Percentiles rank a stretch among this genome's conserved stretches.
phyloP scores from a whole-genome alignment of 345 rosid species.

The Gossypium herbaceum region DNA sequence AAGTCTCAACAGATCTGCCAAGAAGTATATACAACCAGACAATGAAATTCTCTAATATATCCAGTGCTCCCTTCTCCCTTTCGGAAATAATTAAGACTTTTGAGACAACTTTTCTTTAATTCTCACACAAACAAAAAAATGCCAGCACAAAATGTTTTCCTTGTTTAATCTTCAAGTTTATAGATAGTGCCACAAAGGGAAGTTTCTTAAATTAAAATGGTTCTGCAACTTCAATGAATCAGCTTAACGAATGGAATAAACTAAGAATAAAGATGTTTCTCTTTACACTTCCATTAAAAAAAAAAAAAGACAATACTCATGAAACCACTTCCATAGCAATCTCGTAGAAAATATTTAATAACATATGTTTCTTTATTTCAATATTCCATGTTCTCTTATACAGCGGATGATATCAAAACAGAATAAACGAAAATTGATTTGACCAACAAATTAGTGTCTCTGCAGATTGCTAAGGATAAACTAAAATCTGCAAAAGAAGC shows the following conservation, averaged over 20 bases:
- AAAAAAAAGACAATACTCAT: background rate
- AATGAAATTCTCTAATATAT: background rate
- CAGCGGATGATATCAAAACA: too few relatives aligned
- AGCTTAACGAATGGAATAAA: background rate
- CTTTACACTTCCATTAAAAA: background rate
- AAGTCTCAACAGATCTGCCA: conserved; percentile 36
- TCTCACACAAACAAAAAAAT: background rate
- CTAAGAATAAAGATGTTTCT: background rate
- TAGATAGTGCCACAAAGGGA: background rate
- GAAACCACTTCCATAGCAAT: background rate
- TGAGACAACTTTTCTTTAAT: background rate
- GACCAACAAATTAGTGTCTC: too few relatives aligned
- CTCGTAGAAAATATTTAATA: background rate
- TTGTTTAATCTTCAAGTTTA: background rate
- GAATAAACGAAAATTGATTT: too few relatives aligned
- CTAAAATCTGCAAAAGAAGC: too few relatives aligned
- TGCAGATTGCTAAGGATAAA: too few relatives aligned
- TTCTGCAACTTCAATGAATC: background rate
- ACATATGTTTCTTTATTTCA: too few relatives aligned
- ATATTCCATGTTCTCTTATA: too few relatives aligned
- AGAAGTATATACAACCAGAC: background rate
- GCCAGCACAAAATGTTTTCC: background rate
- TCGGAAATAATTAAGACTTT: background rate
- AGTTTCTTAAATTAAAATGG: background rate
- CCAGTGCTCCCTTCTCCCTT: background rate